Conservation (phyloP, 805 yeast genomes). For the Suhomyces sp. region DNA sequence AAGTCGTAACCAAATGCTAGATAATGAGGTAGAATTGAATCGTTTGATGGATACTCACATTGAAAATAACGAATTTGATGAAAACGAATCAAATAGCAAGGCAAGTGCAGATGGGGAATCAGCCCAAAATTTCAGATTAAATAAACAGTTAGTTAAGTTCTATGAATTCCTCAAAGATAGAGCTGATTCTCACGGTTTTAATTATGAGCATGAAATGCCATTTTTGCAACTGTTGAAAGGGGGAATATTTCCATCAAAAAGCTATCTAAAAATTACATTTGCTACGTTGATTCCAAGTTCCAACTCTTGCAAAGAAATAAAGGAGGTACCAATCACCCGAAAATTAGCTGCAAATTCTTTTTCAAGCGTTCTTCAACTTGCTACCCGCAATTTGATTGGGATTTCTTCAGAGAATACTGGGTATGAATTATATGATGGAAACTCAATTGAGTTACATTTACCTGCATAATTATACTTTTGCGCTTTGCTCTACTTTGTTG, state of each 20-base stretch:
- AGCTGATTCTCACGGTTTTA: slow-evolving; percentile 1
- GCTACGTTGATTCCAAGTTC: slow-evolving; percentile 17
- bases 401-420: too few relatives aligned
- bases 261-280: slow-evolving; percentile 10
- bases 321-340: slow-evolving; percentile 15
- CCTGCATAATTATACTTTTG: too few relatives aligned
- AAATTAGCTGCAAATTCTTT: slow-evolving; percentile 30
- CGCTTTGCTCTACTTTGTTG: too few relatives aligned
- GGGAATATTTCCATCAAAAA: not conserved
- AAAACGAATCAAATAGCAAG: not conserved
- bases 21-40: too few relatives aligned
- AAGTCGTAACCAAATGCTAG: too few relatives aligned
- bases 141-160: slow-evolving; percentile 13
- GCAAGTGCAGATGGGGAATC: not conserved
- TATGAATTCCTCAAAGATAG: slow-evolving; percentile 11
- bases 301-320: not conserved
- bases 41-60: too few relatives aligned
- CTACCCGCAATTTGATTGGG: slow-evolving; percentile 16
- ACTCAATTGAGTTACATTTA: too few relatives aligned
- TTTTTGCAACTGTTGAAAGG: too few relatives aligned
- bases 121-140: too few relatives aligned
- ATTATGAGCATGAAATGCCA: not conserved
- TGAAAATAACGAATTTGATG: too few relatives aligned
- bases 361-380: slow-evolving; percentile 25
- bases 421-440: too few relatives aligned